Evolutionary conservation across 495 filamentous ascomycete species (phyloP).

Genomic region (Tuber aestivum): DNA sequence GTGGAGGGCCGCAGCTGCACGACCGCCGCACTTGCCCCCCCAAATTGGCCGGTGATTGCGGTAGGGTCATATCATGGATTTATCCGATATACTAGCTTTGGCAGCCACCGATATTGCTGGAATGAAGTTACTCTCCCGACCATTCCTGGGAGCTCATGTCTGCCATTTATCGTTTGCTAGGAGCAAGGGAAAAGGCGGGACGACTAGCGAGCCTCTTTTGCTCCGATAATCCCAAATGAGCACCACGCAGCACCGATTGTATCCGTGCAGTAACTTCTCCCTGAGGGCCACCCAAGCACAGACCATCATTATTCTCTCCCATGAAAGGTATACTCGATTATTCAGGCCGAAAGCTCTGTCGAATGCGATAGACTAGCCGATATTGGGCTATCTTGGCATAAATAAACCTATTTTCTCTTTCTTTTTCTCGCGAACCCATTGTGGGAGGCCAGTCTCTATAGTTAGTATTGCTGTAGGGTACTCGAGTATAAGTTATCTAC

Average conservation of each 20-base stretch:
- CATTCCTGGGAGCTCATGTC: background rate
- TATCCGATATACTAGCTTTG: background rate
- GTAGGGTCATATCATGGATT: background rate
- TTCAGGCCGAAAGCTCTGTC: background rate
- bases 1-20: background rate
- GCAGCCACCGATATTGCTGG: background rate
- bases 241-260: background rate
- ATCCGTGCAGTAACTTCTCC: background rate
- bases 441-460: background rate
- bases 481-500: background rate
- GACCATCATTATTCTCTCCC: background rate
- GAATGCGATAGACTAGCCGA: too few species aligned
- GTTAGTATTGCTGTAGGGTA: background rate
- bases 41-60: background rate
- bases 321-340: background rate
- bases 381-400: background rate
- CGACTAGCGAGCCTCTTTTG: background rate
- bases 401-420: background rate
- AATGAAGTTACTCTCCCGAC: background rate
- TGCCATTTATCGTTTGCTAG: background rate
- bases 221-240: background rate
- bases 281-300: background rate
- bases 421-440: background rate
- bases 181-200: background rate
- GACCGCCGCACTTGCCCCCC: background rate